Percentiles rank a stretch among this genome's conserved stretches.
These are phyloP conservation scores for Lathyrus sativus DNA, from an alignment of 306 rosid genomes.

Conservation along the genomic window DNA sequence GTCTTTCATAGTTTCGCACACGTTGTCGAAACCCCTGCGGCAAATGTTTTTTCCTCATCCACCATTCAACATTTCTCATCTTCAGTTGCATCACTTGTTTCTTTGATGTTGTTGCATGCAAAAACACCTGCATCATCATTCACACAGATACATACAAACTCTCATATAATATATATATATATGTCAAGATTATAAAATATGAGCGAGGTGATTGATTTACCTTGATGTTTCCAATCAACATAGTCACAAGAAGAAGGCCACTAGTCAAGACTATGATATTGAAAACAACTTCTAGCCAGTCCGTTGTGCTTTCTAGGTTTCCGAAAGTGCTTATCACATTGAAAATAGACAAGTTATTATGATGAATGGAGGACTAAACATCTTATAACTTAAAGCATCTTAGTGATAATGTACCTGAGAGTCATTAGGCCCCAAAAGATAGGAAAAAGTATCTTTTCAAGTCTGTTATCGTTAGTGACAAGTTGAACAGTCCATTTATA, in stretches of 20 bases:
- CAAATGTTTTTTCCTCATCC: conserved; percentile 82
- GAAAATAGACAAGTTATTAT: background rate
- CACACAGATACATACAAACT: background rate
- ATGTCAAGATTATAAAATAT: too few relatives aligned
- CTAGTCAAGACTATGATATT: conserved; percentile 88
- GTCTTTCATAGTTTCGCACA: conserved; percentile 79
- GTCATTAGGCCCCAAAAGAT: conserved; percentile 98
- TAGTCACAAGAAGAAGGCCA: conserved; percentile 87
- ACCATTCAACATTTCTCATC: conserved; percentile 96
- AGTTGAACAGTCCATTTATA: conserved; percentile 91
- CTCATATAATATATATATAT: too few relatives aligned
- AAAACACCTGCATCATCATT: conserved; percentile 63
- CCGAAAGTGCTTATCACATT: conserved; percentile 75
- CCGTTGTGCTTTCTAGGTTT: conserved; percentile 88
- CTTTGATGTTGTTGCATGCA: conserved; percentile 93
- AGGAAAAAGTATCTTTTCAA: conserved; percentile 91
- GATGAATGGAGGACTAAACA: background rate
- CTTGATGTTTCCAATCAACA: conserved; percentile 96
- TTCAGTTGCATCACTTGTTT: conserved; percentile 89
- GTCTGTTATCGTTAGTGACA: conserved; percentile 67
- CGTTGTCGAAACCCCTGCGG: conserved; percentile 78
- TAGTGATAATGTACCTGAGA: conserved; percentile 55
- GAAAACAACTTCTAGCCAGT: conserved; percentile 91
- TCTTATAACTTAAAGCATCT: background rate
- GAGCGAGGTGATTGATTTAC: conserved; percentile 28